Percentiles rank a stretch among this genome's conserved stretches.
These are phyloP conservation scores for Kewa caespitosa DNA, from an alignment of 179 eudicot species.

Conservation along the genomic window DNA sequence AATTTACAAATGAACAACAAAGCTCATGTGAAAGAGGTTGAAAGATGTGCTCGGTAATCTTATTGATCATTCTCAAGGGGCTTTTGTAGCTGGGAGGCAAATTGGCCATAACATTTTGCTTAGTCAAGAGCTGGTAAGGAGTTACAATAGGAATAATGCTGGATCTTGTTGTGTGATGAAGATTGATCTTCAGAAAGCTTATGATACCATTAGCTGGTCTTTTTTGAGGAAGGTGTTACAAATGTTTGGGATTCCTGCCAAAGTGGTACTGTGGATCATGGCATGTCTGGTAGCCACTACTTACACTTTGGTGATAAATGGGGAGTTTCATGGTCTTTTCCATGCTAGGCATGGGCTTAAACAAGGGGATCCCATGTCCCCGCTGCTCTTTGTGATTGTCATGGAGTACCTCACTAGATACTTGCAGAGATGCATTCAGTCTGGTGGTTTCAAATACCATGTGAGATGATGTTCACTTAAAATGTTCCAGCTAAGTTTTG, in stretches of 20 bases:
- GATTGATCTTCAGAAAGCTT: neutral
- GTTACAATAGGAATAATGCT: neutral
- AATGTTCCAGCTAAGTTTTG: neutral
- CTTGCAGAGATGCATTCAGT: neutral
- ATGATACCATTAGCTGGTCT: neutral
- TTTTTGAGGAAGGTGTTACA: neutral
- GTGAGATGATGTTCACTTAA: neutral
- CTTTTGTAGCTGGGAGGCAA: neutral
- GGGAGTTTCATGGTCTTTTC: neutral
- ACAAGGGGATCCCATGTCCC: no score
- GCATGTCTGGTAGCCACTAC: neutral
- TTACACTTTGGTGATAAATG: neutral
- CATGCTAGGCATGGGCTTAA: neutral
- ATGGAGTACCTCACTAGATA: neutral
- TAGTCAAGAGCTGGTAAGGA: neutral
- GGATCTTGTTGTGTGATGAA: neutral
- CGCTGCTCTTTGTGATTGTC: neutral
- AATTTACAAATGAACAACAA: neutral
- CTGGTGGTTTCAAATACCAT: neutral
- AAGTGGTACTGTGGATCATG: neutral
- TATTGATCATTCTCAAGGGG: neutral
- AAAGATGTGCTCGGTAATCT: neutral
- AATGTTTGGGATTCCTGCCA: neutral
- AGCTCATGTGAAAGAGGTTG: neutral
- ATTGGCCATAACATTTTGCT: neutral